Evolutionary conservation across 2,329 filamentous ascomycete genomes (phyloP).

Genomic region (Ceratocystis huliohia): DNA sequence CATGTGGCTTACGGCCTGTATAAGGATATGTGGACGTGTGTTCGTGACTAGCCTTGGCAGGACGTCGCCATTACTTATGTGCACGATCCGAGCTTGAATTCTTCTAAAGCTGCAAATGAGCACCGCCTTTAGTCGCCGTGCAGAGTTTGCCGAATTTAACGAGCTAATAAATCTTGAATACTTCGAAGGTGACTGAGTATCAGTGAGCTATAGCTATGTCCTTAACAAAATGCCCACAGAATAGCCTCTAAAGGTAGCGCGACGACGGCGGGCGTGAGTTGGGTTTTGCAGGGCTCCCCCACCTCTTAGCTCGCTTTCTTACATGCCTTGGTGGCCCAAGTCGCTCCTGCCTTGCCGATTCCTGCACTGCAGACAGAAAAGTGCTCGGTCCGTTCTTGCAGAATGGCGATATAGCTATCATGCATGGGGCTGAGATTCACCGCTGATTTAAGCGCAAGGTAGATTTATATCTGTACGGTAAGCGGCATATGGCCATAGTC

Average conservation of each 20-base stretch:
- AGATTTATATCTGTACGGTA: constrained; percentile 27
- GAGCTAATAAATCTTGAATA: constrained; percentile 52
- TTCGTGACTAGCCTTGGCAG: constrained; percentile 44
- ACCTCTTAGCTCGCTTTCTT: constrained; percentile 44
- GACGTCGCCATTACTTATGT: constrained; percentile 52
- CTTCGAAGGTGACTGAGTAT: constrained; percentile 46
- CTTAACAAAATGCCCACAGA: no score
- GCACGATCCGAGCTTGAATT: constrained; percentile 31
- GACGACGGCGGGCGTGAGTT: constrained; percentile 54
- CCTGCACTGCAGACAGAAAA: constrained; percentile 12
- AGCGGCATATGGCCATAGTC: constrained; percentile 41
- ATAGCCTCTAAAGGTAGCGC: constrained; percentile 37
- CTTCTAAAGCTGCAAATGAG: neutral
- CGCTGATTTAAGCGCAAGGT: constrained; percentile 47
- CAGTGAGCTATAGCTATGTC: constrained; percentile 30
- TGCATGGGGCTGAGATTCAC: constrained; percentile 49
- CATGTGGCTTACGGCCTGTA: constrained; percentile 44
- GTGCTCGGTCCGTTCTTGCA: constrained; percentile 35
- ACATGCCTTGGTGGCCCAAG: constrained; percentile 48
- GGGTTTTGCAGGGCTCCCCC: constrained; percentile 51
- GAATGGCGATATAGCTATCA: constrained; percentile 53
- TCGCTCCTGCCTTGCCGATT: constrained; percentile 23
- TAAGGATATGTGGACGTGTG: constrained; percentile 41
- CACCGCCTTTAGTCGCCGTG: neutral
- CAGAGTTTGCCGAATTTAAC: constrained; percentile 37